phyloP scores from a whole-genome alignment of 805 yeast species.

The Nematodospora valgi region DNA sequence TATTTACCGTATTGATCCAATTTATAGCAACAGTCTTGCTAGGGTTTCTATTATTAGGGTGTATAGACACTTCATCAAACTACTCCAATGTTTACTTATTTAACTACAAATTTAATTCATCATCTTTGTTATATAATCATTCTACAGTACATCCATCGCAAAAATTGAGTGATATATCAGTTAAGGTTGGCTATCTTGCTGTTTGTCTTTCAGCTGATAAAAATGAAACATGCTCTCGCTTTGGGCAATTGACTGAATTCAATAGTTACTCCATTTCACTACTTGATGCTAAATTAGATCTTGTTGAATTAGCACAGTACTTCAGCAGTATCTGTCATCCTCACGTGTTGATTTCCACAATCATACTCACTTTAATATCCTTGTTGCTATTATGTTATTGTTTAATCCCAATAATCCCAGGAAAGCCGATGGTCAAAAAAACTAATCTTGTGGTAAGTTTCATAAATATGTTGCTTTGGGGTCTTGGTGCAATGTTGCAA shows the following conservation, averaged over 20 bases:
- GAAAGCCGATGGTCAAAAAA: conserved; percentile 19
- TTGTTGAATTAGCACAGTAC: conserved; percentile 44
- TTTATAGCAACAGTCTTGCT: conserved; percentile 49
- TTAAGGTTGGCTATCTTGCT: conserved; percentile 55
- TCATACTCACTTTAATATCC: conserved; percentile 41
- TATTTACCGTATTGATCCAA: conserved; percentile 37
- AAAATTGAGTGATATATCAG: conserved; percentile 35
- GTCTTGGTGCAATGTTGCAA: conserved; percentile 61
- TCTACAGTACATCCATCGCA: conserved; percentile 8
- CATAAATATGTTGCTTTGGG: conserved; percentile 49
- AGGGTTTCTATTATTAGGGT: conserved; percentile 55
- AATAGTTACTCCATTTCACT: conserved; percentile 5
- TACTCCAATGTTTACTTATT: conserved; percentile 51
- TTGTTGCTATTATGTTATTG: conserved; percentile 42
- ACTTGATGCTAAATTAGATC: conserved; percentile 27
- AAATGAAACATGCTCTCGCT: conserved; percentile 34
- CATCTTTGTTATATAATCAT: conserved; percentile 24
- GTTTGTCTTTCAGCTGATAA: conserved; percentile 45
- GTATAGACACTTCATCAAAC: conserved; percentile 35
- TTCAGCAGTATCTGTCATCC: conserved; percentile 53
- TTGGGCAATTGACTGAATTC: conserved; percentile 21
- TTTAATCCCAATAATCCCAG: conserved; percentile 50
- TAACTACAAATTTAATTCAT: conserved; percentile 45
- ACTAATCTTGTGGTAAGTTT: conserved; percentile 22
- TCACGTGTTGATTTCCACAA: conserved; percentile 46